Percentiles rank a stretch among this genome's conserved stretches.
phyloP scores from a whole-genome alignment of 306 rosid genomes.

The Prunus padus region DNA sequence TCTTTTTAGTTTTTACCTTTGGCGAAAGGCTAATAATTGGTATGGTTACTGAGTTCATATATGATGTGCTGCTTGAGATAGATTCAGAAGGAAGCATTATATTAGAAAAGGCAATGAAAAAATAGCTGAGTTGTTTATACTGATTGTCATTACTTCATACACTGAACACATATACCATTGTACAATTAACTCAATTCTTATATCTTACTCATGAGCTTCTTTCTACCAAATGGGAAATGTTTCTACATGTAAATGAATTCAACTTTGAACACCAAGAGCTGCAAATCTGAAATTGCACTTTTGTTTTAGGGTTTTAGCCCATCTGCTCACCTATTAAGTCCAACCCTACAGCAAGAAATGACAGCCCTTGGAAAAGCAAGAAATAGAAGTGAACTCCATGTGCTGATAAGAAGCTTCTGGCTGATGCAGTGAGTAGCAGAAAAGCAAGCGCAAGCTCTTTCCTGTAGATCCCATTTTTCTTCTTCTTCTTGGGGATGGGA shows the following conservation, averaged over 20 bases:
- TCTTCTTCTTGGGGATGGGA: conserved; percentile 44
- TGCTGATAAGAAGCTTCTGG: conserved; percentile 83
- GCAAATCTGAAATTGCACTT: conserved; percentile 17
- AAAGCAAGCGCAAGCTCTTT: conserved; percentile 92
- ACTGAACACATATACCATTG: conserved; percentile 26
- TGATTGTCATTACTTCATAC: conserved; percentile 11
- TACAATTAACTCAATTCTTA: conserved; percentile 36
- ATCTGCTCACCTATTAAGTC: conserved; percentile 97
- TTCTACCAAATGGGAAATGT: conserved; percentile 24
- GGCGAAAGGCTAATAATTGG: background rate
- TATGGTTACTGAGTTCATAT: too few relatives aligned
- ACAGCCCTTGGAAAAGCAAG: conserved; percentile 92
- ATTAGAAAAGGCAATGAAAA: background rate
- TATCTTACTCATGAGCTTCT: conserved; percentile 23
- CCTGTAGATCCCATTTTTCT: conserved; percentile 75
- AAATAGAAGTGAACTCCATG: conserved; percentile 97
- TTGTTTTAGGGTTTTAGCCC: conserved; percentile 39
- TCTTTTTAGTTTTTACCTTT: background rate
- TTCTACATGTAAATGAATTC: conserved; percentile 28
- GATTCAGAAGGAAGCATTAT: background rate
- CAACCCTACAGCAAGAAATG: conserved; percentile 84
- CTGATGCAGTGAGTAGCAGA: conserved; percentile 86
- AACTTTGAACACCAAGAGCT: conserved; percentile 19
- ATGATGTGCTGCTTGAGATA: background rate
- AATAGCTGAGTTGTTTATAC: conserved; percentile 4